Conservation (phyloP, 2,329 filamentous ascomycete genomes). For the Alternaria infectoria region DNA sequence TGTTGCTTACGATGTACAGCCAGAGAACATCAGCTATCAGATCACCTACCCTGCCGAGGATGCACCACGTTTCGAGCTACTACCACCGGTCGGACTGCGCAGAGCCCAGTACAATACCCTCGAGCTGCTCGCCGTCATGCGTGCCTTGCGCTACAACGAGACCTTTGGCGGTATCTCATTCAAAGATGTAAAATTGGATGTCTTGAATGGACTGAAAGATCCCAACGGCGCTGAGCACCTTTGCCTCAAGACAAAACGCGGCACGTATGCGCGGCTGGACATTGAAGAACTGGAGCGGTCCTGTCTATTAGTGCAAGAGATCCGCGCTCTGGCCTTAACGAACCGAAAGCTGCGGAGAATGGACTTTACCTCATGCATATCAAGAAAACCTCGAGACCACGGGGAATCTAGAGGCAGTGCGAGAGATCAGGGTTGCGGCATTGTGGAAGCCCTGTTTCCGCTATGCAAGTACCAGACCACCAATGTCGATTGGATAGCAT, state of each 20-base stretch:
- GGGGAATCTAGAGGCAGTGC: constrained; percentile 52
- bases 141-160: constrained; percentile 73
- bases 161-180: constrained; percentile 73
- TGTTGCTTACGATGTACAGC: constrained; percentile 70
- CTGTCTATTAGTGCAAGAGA: constrained; percentile 70
- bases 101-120: constrained; percentile 63
- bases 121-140: constrained; percentile 73
- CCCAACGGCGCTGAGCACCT: constrained; percentile 67
- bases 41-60: constrained; percentile 60
- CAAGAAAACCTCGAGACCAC: constrained; percentile 56
- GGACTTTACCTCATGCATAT: constrained; percentile 70
- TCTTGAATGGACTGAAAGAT: constrained; percentile 67
- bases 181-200: constrained; percentile 67
- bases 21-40: constrained; percentile 63
- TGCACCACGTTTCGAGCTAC: constrained; percentile 69
- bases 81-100: constrained; percentile 61
- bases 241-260: constrained; percentile 62
- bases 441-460: constrained; percentile 72
- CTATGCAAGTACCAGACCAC: constrained; percentile 71
- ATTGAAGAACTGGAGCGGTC: constrained; percentile 61
- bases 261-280: constrained; percentile 62
- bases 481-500: constrained; percentile 72
- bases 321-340: constrained; percentile 70
- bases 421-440: constrained; percentile 69
- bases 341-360: constrained; percentile 67